Evolutionary conservation across 2,329 filamentous ascomycete species (phyloP).

Genomic region (Intubia oerlemansii): DNA sequence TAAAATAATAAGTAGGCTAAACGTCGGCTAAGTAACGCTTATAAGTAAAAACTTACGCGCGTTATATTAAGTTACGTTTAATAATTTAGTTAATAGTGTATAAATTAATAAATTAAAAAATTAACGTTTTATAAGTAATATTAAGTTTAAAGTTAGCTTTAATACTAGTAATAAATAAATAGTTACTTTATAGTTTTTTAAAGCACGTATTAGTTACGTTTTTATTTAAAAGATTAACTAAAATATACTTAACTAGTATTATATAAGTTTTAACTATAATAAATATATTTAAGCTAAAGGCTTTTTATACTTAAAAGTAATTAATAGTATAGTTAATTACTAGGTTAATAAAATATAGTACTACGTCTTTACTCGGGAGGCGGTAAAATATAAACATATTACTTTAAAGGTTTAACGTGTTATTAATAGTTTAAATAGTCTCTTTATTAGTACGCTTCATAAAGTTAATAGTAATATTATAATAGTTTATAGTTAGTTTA

Average conservation of each 20-base stretch:
- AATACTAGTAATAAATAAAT: not conserved
- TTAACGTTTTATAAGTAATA: not conserved
- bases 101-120: not conserved
- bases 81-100: not conserved
- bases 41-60: too few species aligned
- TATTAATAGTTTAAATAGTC: not conserved
- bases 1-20: too few species aligned
- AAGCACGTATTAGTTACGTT: too few species aligned
- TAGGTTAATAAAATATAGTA: not conserved
- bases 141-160: too few species aligned
- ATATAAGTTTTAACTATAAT: not conserved
- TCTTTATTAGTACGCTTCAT: not conserved
- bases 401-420: not conserved
- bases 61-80: too few species aligned
- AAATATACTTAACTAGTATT: not conserved
- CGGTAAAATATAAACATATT: too few species aligned
- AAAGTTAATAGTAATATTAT: not conserved
- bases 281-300: not conserved
- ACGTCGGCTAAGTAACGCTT: not conserved
- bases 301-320: not conserved
- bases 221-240: not conserved
- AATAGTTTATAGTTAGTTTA: not conserved
- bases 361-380: not conserved
- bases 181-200: not conserved
- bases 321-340: not conserved